Percentiles rank a stretch among this genome's conserved stretches.
These are phyloP conservation scores for Pythium dissimile DNA, from an alignment of 352 stramenopile genomes.

Conservation along the genomic window DNA sequence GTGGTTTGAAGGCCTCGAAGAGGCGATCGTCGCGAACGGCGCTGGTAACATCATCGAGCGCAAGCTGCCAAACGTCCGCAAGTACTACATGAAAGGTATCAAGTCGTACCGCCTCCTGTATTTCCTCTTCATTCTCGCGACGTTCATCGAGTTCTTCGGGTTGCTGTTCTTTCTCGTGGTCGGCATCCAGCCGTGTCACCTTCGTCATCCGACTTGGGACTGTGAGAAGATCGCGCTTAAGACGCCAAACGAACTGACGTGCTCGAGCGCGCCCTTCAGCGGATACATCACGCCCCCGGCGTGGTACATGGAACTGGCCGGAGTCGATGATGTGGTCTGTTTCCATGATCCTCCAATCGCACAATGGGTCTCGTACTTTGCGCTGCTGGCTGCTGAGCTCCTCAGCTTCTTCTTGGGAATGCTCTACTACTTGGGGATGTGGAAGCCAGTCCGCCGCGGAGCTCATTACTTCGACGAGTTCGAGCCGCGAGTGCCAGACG, in stretches of 20 bases:
- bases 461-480: conserved; percentile 89
- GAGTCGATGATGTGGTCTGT: conserved; percentile 69
- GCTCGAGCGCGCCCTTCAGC: conserved; percentile 47
- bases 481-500: conserved; percentile 72
- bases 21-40: conserved; percentile 65
- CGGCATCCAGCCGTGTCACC: conserved; percentile 71
- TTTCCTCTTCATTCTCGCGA: conserved; percentile 70
- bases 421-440: conserved; percentile 89
- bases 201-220: conserved; percentile 33
- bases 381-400: conserved; percentile 59
- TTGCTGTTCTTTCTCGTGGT: conserved; percentile 82
- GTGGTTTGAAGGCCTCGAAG: conserved; percentile 81
- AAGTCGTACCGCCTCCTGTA: conserved; percentile 74
- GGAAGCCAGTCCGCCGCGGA: conserved; percentile 82
- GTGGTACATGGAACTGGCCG: conserved; percentile 76
- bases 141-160: conserved; percentile 65
- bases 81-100: conserved; percentile 89
- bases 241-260: conserved; percentile 56
- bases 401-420: conserved; percentile 65
- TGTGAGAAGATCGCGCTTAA: conserved; percentile 64
- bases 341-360: conserved; percentile 72
- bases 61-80: conserved; percentile 83
- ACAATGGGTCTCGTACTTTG: conserved; percentile 83
- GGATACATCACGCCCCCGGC: conserved; percentile 60
- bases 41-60: conserved; percentile 85